Conservation (phyloP, 164 flowering plant genomes). For the Warburgia ugandensis region DNA sequence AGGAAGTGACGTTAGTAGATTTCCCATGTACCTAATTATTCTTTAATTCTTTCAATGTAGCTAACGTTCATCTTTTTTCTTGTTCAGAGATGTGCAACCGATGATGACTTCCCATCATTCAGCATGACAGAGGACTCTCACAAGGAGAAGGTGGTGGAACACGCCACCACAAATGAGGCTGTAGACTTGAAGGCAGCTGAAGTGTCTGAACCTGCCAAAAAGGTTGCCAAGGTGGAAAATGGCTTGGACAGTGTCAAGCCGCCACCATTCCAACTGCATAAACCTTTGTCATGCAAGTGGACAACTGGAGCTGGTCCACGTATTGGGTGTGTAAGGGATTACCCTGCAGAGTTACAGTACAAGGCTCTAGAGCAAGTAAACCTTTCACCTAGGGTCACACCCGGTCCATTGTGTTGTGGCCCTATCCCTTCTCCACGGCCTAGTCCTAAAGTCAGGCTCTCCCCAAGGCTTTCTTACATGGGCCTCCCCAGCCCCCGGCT, state of each 20-base stretch:
- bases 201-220: too few relatives aligned
- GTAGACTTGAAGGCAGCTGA: too few relatives aligned
- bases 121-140: slow-evolving; percentile 1
- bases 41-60: too few relatives aligned
- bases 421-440: slow-evolving; percentile 85
- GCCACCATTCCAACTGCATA: slow-evolving; percentile 27
- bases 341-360: slow-evolving; percentile 59
- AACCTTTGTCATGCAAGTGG: slow-evolving; percentile 71
- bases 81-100: slow-evolving; percentile 54
- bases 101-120: slow-evolving; percentile 38
- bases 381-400: slow-evolving; percentile 45
- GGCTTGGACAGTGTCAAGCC: slow-evolving; percentile 8
- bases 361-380: slow-evolving; percentile 75
- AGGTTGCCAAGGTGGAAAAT: neutral
- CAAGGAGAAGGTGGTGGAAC: neutral
- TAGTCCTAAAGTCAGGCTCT: slow-evolving; percentile 58
- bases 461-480: slow-evolving; percentile 77
- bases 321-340: slow-evolving; percentile 78
- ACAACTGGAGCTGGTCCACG: slow-evolving; percentile 72
- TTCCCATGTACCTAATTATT: too few relatives aligned
- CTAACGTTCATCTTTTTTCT: too few relatives aligned
- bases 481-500: slow-evolving; percentile 72
- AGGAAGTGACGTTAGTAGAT: too few relatives aligned
- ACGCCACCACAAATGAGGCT: too few relatives aligned
- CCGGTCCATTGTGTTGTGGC: slow-evolving; percentile 17